phyloP scores from a whole-genome alignment of 495 filamentous ascomycete species.

The Bathelium albidoporum region DNA sequence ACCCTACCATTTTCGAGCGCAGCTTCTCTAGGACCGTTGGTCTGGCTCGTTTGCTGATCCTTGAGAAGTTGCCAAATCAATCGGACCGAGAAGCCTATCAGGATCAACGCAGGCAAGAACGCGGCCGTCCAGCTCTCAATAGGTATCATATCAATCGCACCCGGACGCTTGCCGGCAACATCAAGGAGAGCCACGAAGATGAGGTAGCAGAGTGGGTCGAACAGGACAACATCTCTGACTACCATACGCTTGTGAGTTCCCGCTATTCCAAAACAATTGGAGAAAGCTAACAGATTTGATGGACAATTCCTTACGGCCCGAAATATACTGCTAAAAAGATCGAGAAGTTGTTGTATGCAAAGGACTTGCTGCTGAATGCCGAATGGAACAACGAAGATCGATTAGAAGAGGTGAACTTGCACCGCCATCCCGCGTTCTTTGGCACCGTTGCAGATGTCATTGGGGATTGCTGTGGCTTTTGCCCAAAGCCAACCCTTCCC shows the following conservation, averaged over 20 bases:
- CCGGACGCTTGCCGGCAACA: constrained; percentile 40
- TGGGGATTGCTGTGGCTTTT: constrained; percentile 68
- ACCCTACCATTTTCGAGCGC: constrained; percentile 76
- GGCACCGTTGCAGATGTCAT: constrained; percentile 57
- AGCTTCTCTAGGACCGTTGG: constrained; percentile 64
- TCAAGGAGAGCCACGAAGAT: constrained; percentile 62
- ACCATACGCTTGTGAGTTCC: constrained; percentile 50
- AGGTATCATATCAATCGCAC: constrained; percentile 12
- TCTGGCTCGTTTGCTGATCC: constrained; percentile 67
- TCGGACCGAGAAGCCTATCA: constrained; percentile 56
- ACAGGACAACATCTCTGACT: constrained; percentile 61
- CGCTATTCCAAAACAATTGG: background rate
- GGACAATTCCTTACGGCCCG: constrained; percentile 60
- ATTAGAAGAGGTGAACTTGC: constrained; percentile 48
- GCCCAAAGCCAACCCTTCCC: constrained; percentile 54
- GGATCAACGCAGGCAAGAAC: constrained; percentile 53
- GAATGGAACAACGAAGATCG: constrained; percentile 76
- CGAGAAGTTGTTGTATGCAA: constrained; percentile 66
- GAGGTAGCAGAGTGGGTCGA: constrained; percentile 75
- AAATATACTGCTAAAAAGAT: constrained; percentile 62
- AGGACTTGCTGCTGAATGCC: constrained; percentile 72
- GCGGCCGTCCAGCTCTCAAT: constrained; percentile 47
- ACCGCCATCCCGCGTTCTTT: constrained; percentile 70
- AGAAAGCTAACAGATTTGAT: constrained; percentile 6
- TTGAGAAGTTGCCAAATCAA: constrained; percentile 61